Conservation (phyloP, 306 rosid species). For the Arachis stenosperma region DNA sequence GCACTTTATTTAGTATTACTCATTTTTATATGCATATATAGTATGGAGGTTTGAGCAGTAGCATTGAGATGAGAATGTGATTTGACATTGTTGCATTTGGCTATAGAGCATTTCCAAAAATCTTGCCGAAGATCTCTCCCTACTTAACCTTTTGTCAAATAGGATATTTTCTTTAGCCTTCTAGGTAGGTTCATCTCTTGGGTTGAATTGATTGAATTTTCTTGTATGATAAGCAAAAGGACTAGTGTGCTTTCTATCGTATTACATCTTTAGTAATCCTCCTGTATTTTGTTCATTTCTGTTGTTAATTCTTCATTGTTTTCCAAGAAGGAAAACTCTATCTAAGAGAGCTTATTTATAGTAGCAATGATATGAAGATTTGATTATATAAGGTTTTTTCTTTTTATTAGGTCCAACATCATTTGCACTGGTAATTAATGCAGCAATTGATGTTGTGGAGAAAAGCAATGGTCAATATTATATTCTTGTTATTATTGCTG, state of each 20-base stretch:
- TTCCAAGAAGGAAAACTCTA: neutral
- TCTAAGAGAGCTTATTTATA: neutral
- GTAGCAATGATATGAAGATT: neutral
- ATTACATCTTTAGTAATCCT: slow-evolving; percentile 4
- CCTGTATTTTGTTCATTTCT: neutral
- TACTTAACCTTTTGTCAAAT: neutral
- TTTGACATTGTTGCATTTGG: neutral
- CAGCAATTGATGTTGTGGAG: slow-evolving; percentile 86
- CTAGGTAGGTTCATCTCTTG: neutral
- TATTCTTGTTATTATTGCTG: slow-evolving; percentile 95
- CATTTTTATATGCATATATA: slow-evolving; percentile 7
- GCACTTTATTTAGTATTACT: neutral
- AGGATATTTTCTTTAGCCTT: neutral
- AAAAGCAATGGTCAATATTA: slow-evolving; percentile 84
- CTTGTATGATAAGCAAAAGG: neutral
- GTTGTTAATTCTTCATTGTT: slow-evolving; percentile 13
- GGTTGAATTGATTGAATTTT: neutral
- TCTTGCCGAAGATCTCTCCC: neutral
- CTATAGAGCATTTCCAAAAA: neutral
- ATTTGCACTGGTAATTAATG: slow-evolving; percentile 82
- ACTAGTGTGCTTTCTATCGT: slow-evolving; percentile 1
- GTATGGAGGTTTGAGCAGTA: slow-evolving; percentile 1
- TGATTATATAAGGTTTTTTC: slow-evolving; percentile 20
- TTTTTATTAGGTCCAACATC: slow-evolving; percentile 84
- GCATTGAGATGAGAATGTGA: neutral